Base-by-base conservation (phyloP, 2,329 filamentous ascomycete genomes). In the Cladophialophora exuberans region DNA sequence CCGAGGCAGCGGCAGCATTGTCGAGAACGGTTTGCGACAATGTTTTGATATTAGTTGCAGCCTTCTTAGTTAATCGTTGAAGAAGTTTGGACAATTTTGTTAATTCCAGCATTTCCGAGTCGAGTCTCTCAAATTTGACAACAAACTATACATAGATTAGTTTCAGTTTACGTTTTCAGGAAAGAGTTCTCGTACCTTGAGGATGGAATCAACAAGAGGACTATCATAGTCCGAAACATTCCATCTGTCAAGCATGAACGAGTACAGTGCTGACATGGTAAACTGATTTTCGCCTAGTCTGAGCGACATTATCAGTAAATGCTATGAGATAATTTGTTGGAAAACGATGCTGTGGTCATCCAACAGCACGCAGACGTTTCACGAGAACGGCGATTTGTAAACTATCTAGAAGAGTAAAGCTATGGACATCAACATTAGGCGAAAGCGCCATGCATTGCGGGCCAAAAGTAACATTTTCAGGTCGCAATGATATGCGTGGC, bases 21-120 rank as follows among this genome's bases (percentile, higher is more conserved):
- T 76, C 73, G 41, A 82, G 64, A 36, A 86, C 79, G 61, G 76
- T 75, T 62, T 83, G 79, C 3, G 81, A 79, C 28, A 82, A 73
- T 13, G 72, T 73, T 63, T 83, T 83, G 44, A 79, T 79, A 43
- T 77, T 73, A n/a, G 77, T 77, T 60, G 80, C 79, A 22, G 82
- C 82, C 59, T 80, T 80, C 68, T 84, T 86, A 48, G 79, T 72
- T 60, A 84, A 79, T 22, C 79, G 76, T 2, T 76, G 75, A 13
- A 86, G 69, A 13, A 84, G 73, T 64, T 84, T 86, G 50, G 76
- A 75, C 25, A 85, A 70, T 62, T 84, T 84, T 6, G 80, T 83
- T 65, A 82, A 83, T 62, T 83, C 79, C 20, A 85, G 72, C 44
- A 79, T 75, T 45, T 82, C 79, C 56, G 78, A 77, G 53, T 81